A percentile compares a stretch with the other conserved stretches of the same genome.
phyloP scores from a whole-genome alignment of 1,284 basidiomycete species.

The Flammula alnicola region DNA sequence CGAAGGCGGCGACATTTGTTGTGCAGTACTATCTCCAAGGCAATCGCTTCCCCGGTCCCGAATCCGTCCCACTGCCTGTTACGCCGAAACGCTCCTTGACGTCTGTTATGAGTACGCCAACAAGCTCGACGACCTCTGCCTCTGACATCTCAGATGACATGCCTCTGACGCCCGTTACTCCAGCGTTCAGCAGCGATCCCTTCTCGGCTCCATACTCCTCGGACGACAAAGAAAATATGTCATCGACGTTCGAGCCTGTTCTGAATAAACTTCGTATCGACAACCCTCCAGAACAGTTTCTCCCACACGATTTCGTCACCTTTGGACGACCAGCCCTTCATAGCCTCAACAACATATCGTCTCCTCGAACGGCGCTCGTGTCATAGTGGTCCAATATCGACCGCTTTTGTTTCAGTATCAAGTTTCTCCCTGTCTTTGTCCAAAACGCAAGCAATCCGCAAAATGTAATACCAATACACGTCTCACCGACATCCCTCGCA shows the following conservation, averaged over 20 bases:
- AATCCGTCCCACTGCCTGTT: slow-evolving; percentile 60
- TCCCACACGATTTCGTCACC: slow-evolving; percentile 77
- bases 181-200: slow-evolving; percentile 58
- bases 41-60: slow-evolving; percentile 63
- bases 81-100: slow-evolving; percentile 69
- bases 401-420: slow-evolving; percentile 39
- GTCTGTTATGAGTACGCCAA: slow-evolving; percentile 69
- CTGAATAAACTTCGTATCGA: slow-evolving; percentile 73
- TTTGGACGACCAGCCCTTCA: slow-evolving; percentile 77
- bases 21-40: slow-evolving; percentile 91
- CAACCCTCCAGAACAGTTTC: slow-evolving; percentile 70
- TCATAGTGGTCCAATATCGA: slow-evolving; percentile 49
- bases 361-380: slow-evolving; percentile 60
- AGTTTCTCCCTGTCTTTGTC: slow-evolving; percentile 38
- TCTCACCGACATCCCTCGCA: slow-evolving; percentile 62
- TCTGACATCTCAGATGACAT: slow-evolving; percentile 82
- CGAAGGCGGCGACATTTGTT: slow-evolving; percentile 90
- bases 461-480: slow-evolving; percentile 82
- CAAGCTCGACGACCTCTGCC: slow-evolving; percentile 69
- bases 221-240: slow-evolving; percentile 80
- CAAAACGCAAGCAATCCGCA: slow-evolving; percentile 54
- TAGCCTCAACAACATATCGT: slow-evolving; percentile 56
- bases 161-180: slow-evolving; percentile 78
- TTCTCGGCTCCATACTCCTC: slow-evolving; percentile 61
- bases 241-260: slow-evolving; percentile 68